Conservation (phyloP, 192 early-diverging fungal genomes). For the Haplosporangium gracile region DNA sequence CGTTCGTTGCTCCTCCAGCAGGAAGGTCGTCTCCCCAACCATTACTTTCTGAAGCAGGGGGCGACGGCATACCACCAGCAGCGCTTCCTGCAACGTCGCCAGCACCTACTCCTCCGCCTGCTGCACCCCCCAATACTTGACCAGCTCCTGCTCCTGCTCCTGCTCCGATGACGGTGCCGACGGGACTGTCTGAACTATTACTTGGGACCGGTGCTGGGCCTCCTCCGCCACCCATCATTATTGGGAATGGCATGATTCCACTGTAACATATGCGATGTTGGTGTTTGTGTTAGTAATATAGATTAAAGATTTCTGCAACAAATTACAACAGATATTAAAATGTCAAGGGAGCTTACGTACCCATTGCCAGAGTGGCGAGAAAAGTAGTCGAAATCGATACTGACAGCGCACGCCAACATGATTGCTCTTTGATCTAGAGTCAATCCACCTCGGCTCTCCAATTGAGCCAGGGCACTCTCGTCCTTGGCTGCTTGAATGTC, state of each 20-base stretch:
- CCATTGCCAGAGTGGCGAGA: conserved; percentile 74
- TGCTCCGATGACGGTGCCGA: conserved; percentile 34
- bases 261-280: conserved; percentile 21
- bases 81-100: conserved; percentile 31
- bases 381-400: conserved; percentile 93
- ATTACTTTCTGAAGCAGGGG: conserved; percentile 5
- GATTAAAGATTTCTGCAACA: neutral
- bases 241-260: conserved; percentile 56
- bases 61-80: conserved; percentile 14
- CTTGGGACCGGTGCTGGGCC: conserved; percentile 49
- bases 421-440: conserved; percentile 86
- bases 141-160: conserved; percentile 37
- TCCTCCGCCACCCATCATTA: conserved; percentile 61
- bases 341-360: conserved; percentile 5
- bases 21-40: conserved; percentile 12
- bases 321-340: neutral
- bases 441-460: conserved; percentile 60
- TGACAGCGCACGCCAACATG: conserved; percentile 83
- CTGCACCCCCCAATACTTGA: conserved; percentile 27
- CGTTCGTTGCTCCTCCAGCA: conserved; percentile 26
- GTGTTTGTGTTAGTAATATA: neutral
- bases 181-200: conserved; percentile 20
- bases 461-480: conserved; percentile 32
- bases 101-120: conserved; percentile 18
- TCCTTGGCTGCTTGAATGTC: conserved; percentile 40